Conservation (phyloP, 768 basidiomycete genomes). For the Psilocybe sp. region DNA sequence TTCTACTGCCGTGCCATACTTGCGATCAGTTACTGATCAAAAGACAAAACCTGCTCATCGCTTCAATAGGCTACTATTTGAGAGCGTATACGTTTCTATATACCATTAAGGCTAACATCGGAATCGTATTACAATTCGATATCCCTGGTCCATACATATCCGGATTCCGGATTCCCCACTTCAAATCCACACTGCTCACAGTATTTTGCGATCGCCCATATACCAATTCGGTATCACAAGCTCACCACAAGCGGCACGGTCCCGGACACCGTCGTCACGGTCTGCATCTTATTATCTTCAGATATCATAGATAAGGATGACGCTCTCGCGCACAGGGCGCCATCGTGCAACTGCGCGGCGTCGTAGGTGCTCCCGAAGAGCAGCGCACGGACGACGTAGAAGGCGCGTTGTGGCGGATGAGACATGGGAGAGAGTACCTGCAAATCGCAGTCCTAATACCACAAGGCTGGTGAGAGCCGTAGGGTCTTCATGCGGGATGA, state of each 20-base stretch:
- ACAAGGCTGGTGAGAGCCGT: slow-evolving; percentile 31
- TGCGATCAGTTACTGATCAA: too few species aligned
- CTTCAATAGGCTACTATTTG: too few species aligned
- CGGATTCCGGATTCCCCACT: slow-evolving; percentile 21
- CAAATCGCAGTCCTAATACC: slow-evolving; percentile 61
- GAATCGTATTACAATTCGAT: too few species aligned
- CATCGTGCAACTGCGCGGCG: slow-evolving; percentile 45
- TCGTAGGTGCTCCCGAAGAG: slow-evolving; percentile 56
- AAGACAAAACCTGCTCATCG: too few species aligned
- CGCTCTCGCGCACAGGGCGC: slow-evolving; percentile 61
- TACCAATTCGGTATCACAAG: slow-evolving; percentile 64
- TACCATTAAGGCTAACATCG: too few species aligned
- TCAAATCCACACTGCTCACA: slow-evolving; percentile 42
- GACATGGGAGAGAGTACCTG: slow-evolving; percentile 65
- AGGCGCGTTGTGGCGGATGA: slow-evolving; percentile 48
- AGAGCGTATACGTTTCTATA: too few species aligned
- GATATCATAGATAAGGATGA: slow-evolving; percentile 55
- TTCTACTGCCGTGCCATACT: too few species aligned
- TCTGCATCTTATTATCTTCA: slow-evolving; percentile 56
- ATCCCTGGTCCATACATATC: too few species aligned
- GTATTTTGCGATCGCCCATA: slow-evolving; percentile 73
- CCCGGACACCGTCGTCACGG: slow-evolving; percentile 49
- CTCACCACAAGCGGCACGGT: slow-evolving; percentile 58
- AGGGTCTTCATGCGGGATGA: too few species aligned
- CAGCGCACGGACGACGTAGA: slow-evolving; percentile 35